phyloP scores from a whole-genome alignment of 1,139 yeast genomes.

The Blastobotrys persicus region DNA sequence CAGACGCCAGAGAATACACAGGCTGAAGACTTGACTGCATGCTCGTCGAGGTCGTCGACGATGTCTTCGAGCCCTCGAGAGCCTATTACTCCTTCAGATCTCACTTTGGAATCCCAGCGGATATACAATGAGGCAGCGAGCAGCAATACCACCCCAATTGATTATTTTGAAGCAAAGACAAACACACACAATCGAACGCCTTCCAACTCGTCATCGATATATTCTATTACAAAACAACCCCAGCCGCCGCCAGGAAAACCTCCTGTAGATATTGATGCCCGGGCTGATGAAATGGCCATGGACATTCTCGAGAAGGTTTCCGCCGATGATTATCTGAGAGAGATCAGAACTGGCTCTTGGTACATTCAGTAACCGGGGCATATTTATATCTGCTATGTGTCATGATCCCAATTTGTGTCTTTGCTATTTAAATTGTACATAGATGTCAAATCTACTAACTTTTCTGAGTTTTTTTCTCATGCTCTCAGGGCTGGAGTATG shows the following conservation, averaged over 20 bases:
- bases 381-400: constrained; percentile 3
- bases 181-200: constrained; percentile 1
- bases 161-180: background rate
- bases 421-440: constrained; percentile 4
- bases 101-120: constrained; percentile 1
- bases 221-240: background rate
- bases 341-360: constrained; percentile 29
- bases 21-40: constrained; percentile 2
- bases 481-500: too few species aligned
- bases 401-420: background rate
- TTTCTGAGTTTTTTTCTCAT: too few species aligned
- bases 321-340: constrained; percentile 31
- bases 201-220: background rate
- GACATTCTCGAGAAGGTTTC: constrained; percentile 34
- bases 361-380: constrained; percentile 21
- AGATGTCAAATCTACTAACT: too few species aligned
- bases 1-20: constrained; percentile 2
- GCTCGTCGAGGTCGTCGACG: constrained; percentile 16
- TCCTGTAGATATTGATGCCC: constrained; percentile 24
- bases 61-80: constrained; percentile 12
- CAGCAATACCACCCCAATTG: constrained; percentile 6
- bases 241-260: background rate
- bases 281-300: constrained; percentile 39
- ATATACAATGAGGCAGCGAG: background rate
- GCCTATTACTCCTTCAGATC: constrained; percentile 17